Percentiles rank a stretch among this genome's conserved stretches.
Conservation (phyloP, 2,329 filamentous ascomycete genomes). For the Colletotrichum karsti region DNA sequence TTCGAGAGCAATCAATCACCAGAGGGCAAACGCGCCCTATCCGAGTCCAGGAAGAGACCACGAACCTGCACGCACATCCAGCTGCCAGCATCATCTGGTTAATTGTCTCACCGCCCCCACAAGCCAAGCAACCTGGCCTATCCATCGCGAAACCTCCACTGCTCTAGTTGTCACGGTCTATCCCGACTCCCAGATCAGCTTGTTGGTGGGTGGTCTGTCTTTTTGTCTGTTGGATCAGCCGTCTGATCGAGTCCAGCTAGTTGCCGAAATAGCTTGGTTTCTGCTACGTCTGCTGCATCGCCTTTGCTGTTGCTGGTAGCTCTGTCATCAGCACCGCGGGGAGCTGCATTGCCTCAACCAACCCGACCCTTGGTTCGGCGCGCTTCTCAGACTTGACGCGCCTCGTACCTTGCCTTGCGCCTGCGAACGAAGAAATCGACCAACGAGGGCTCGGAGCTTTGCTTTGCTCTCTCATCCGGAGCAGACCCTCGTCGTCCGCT, state of each 20-base stretch:
- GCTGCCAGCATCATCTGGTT: slow-evolving; percentile 18
- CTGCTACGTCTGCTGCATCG: slow-evolving; percentile 14
- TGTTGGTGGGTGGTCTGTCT: neutral
- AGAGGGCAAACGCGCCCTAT: slow-evolving; percentile 25
- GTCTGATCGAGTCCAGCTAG: neutral
- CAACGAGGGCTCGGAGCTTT: slow-evolving; percentile 9
- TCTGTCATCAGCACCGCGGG: slow-evolving; percentile 5
- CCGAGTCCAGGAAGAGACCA: neutral
- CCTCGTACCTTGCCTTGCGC: slow-evolving; percentile 24
- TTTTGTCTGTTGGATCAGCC: neutral
- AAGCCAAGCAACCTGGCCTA: neutral
- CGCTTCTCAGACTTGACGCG: slow-evolving; percentile 21
- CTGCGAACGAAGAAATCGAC: slow-evolving; percentile 19
- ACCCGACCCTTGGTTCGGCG: slow-evolving; percentile 14
- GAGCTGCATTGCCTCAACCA: slow-evolving; percentile 17
- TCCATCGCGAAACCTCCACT: neutral
- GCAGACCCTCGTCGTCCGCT: slow-evolving; percentile 21
- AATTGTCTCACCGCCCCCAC: slow-evolving; percentile 18
- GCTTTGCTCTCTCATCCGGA: slow-evolving; percentile 13
- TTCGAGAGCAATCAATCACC: neutral
- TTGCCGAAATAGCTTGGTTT: neutral
- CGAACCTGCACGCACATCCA: slow-evolving; percentile 15
- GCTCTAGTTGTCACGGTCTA: neutral
- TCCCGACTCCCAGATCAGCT: neutral
- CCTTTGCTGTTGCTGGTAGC: slow-evolving; percentile 4